These are phyloP conservation scores for Gossypium turneri DNA, from an alignment of 345 rosid genomes.

Conservation along the genomic window DNA sequence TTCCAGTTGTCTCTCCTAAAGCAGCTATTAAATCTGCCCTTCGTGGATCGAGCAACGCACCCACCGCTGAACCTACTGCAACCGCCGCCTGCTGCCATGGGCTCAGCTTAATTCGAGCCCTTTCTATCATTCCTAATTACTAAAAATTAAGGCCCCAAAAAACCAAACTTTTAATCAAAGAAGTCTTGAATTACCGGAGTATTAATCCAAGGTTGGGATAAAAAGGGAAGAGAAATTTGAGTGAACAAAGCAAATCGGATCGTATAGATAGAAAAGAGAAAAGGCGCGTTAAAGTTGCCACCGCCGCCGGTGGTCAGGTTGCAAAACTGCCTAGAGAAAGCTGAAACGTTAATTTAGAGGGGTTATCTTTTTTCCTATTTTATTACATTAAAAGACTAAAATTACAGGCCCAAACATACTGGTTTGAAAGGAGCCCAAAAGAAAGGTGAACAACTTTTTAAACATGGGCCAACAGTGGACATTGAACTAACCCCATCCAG, in stretches of 20 bases:
- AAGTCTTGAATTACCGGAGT: not conserved
- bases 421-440: not conserved
- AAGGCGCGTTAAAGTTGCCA: not conserved
- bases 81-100: conserved; percentile 75
- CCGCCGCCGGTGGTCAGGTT: not conserved
- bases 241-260: not conserved
- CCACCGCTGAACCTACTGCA: conserved; percentile 61
- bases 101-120: conserved; percentile 43
- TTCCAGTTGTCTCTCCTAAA: conserved; percentile 71
- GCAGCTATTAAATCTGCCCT: conserved; percentile 76
- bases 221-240: not conserved
- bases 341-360: not conserved
- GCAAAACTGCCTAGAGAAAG: not conserved
- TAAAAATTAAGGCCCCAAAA: not conserved
- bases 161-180: not conserved
- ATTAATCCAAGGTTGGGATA: not conserved
- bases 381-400: not conserved
- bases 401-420: not conserved
- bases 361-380: not conserved
- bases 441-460: not conserved
- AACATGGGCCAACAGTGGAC: not conserved
- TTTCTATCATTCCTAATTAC: conserved; percentile 21
- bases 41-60: conserved; percentile 65
- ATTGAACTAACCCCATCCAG: no score
- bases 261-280: not conserved